A percentile compares a stretch with the other conserved stretches of the same genome.
phyloP scores from a whole-genome alignment of 306 rosid genomes.

The Quercus glauca region DNA sequence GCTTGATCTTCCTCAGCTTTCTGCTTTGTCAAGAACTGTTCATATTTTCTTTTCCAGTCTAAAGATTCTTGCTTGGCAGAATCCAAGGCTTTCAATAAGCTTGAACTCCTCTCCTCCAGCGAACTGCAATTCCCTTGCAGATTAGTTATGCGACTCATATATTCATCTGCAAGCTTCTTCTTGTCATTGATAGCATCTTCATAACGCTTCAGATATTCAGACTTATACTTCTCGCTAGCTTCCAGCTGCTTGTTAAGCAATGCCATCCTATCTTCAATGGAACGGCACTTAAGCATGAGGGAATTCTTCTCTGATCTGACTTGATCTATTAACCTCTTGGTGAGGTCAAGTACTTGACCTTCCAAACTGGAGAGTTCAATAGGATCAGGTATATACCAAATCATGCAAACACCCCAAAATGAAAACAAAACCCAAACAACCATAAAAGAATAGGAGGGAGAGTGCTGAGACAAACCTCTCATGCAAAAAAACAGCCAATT shows the following conservation, averaged over 20 bases:
- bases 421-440: neutral
- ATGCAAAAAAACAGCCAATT: conserved; percentile 64
- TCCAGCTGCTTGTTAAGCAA: conserved; percentile 79
- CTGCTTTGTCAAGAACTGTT: conserved; percentile 59
- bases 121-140: conserved; percentile 77
- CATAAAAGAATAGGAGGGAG: neutral
- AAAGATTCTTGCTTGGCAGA: conserved; percentile 69
- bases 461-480: conserved; percentile 60
- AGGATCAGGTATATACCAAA: neutral
- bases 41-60: conserved; percentile 87
- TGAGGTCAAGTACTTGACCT: conserved; percentile 77
- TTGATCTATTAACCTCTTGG: conserved; percentile 64
- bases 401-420: neutral
- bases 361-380: conserved; percentile 59
- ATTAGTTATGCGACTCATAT: conserved; percentile 72
- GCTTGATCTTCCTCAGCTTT: conserved; percentile 85
- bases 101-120: conserved; percentile 63
- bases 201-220: conserved; percentile 75
- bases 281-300: conserved; percentile 58
- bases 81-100: conserved; percentile 64
- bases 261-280: conserved; percentile 69
- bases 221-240: conserved; percentile 70
- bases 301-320: conserved; percentile 78
- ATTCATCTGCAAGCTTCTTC: conserved; percentile 81
- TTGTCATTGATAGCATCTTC: conserved; percentile 85